These are phyloP conservation scores for Monosporozyma aerobia DNA, from an alignment of 805 yeast species.

Conservation along the genomic window DNA sequence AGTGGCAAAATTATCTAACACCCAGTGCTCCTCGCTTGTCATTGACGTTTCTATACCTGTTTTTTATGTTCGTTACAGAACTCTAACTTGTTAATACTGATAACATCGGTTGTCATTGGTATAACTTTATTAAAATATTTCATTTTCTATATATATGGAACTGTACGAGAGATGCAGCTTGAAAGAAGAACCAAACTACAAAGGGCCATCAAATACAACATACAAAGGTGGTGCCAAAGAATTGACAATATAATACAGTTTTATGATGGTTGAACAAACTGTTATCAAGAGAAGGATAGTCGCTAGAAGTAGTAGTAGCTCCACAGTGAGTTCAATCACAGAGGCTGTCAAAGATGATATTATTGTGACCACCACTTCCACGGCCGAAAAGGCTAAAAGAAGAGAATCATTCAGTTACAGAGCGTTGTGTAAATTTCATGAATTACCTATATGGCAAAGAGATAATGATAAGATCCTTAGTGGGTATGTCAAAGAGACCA, in stretches of 20 bases:
- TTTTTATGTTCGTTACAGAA: not conserved
- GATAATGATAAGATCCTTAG: constrained; percentile 59
- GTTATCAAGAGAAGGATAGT: not conserved
- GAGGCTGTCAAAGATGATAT: not conserved
- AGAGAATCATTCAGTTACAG: not conserved
- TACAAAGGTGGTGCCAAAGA: too few species aligned
- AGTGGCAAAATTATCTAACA: constrained; percentile 59
- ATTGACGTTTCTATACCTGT: not conserved
- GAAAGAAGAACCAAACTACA: too few species aligned
- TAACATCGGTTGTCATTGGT: not conserved
- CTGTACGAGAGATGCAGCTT: too few species aligned
- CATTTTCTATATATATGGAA: too few species aligned
- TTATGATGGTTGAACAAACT: not conserved
- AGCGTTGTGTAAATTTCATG: constrained; percentile 34
- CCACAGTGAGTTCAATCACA: not conserved
- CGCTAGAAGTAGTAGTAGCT: not conserved
- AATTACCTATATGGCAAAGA: constrained; percentile 62
- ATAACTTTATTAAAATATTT: too few species aligned
- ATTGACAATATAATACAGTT: too few species aligned
- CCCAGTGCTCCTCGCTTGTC: not conserved
- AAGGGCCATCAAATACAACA: too few species aligned
- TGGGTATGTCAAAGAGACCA: constrained; percentile 55
- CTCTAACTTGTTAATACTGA: not conserved
- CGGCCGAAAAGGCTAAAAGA: not conserved
- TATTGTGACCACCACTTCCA: not conserved